Evolutionary conservation across 2,329 filamentous ascomycete species (phyloP), one percentile per base, ranked within the genome.

Genomic region (Aspergillus vadensis): DNA sequence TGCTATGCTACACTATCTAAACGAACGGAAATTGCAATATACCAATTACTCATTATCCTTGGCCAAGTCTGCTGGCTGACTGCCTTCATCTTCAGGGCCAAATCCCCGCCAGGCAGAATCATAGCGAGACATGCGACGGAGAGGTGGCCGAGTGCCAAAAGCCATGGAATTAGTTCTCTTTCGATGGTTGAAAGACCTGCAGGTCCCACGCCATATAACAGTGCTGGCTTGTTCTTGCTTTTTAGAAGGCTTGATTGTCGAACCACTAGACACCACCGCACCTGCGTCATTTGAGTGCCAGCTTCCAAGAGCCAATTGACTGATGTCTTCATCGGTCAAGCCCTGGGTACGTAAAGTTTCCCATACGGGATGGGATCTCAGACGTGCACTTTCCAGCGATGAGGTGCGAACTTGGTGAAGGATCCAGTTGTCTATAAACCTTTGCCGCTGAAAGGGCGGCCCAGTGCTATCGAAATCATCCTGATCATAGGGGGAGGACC

Each of bases 371-470:
- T 62, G 60, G n/a, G 65, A 64, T 17, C 70, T 70, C 12, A 72
- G 59, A 1, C 64, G 67, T 50, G 64, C 39, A 21, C 72, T 68
- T 38, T 71, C 67, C 21, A 72, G 51, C 1, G 65, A 65, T 1
- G 72, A 75, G 30, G 69, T 71, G 9, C 71, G 67, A 3, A 75
- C 63, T 25, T 69, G 67, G 39, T 75, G 70, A 0, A 74, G 68
- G 36, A 73, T 65, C 72, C 72, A 74, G 57, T 65, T 69, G 30
- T 72, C 70, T 55, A 74, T 65, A 50, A 71, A 73, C 7, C 57
- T 17, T 32, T 8, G 23, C 10, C 25, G 25, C 25, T 32, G 23
- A n/a, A n/a, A n/a, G 44, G 21, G 30, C 17, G 17, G 50, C 14
- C 7, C 41, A 43, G 41, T 14, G 19, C 21, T 48, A 14, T 12